phyloP scores from a whole-genome alignment of 2,329 filamentous ascomycete genomes.

The Colletotrichum sp. region DNA sequence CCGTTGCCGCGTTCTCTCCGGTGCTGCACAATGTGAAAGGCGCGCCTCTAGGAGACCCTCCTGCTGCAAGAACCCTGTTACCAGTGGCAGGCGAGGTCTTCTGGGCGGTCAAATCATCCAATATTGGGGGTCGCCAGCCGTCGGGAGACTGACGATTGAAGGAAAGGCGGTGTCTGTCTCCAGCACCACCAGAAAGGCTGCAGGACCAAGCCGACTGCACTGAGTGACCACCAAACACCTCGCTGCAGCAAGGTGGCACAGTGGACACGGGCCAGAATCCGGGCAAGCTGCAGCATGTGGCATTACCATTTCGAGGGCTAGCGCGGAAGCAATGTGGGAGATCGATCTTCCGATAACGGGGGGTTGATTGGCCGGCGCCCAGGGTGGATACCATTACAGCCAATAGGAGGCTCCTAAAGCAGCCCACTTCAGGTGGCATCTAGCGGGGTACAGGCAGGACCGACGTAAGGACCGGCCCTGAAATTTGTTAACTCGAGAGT shows the following conservation, averaged over 20 bases:
- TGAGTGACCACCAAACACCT: not conserved
- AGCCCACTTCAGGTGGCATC: conserved; percentile 18
- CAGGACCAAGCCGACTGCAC: not conserved
- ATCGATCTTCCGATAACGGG: conserved; percentile 21
- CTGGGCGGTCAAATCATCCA: not conserved
- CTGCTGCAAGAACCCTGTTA: not conserved
- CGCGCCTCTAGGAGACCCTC: not conserved
- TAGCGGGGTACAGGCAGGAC: conserved; percentile 13
- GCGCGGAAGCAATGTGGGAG: not conserved
- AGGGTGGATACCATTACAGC: not conserved
- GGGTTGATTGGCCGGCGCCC: conserved; percentile 7
- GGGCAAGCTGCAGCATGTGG: conserved; percentile 22
- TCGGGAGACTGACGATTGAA: not conserved
- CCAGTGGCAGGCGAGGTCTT: not conserved
- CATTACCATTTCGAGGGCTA: not conserved
- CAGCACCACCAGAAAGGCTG: not conserved
- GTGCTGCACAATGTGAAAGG: not conserved
- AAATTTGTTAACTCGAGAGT: conserved; percentile 7
- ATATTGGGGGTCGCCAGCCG: not conserved
- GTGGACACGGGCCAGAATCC: conserved; percentile 1
- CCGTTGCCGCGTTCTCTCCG: not conserved
- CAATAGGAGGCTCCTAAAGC: not conserved
- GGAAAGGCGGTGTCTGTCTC: conserved; percentile 21
- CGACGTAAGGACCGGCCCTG: conserved; percentile 11
- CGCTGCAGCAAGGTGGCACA: not conserved